phyloP scores from a whole-genome alignment of 2,329 filamentous ascomycete species.

The Neofusicoccum cordaticola region DNA sequence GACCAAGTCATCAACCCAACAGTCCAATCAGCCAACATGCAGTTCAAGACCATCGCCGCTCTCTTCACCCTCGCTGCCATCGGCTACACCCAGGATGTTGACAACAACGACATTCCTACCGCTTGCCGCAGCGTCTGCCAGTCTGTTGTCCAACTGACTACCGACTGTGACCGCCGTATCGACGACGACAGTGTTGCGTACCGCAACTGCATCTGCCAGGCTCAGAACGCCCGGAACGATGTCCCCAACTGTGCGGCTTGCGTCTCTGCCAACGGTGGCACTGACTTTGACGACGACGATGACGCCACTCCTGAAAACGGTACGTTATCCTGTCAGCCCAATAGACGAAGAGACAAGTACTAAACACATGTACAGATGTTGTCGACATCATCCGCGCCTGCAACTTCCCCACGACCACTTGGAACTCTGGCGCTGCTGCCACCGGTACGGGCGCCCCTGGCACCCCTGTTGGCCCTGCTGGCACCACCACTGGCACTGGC shows the following conservation, averaged over 20 bases:
- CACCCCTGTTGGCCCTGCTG: no score
- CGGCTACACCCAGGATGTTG: slow-evolving; percentile 22
- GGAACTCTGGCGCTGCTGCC: slow-evolving; percentile 16
- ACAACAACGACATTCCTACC: slow-evolving; percentile 29
- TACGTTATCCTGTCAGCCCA: neutral
- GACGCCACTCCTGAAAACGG: slow-evolving; percentile 22
- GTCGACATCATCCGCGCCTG: slow-evolving; percentile 30
- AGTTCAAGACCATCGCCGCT: neutral
- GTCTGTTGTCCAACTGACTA: slow-evolving; percentile 24
- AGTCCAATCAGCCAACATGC: neutral
- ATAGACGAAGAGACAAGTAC: neutral
- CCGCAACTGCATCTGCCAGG: slow-evolving; percentile 31
- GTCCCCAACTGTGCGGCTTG: slow-evolving; percentile 32
- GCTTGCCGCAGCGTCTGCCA: slow-evolving; percentile 30
- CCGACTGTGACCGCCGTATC: slow-evolving; percentile 21
- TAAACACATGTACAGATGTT: slow-evolving; percentile 22
- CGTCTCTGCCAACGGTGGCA: slow-evolving; percentile 20
- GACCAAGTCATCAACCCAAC: neutral
- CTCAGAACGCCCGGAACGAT: slow-evolving; percentile 24
- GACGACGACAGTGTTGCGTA: slow-evolving; percentile 15
- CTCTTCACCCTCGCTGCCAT: slow-evolving; percentile 2
- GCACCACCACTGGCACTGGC: neutral
- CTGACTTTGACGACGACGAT: slow-evolving; percentile 23
- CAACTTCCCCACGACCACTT: slow-evolving; percentile 28
- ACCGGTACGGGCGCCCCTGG: slow-evolving; percentile 9